A percentile compares a stretch with the other conserved stretches of the same genome.
phyloP scores from a whole-genome alignment of 345 rosid genomes.

The Salix viminalis region DNA sequence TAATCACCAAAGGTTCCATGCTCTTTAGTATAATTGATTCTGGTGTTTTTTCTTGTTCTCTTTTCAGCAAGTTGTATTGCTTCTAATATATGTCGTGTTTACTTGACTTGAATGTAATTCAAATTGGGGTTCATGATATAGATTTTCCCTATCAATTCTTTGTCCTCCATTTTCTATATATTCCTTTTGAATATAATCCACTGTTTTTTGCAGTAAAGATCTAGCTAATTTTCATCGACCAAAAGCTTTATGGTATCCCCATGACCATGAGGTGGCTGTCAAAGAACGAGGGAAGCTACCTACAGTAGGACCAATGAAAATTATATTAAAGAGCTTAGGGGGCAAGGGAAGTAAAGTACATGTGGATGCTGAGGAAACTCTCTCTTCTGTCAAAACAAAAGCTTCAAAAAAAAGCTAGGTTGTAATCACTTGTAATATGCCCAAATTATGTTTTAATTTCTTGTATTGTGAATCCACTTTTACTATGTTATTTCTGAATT shows the following conservation, averaged over 20 bases:
- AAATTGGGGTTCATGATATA: not conserved
- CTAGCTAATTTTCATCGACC: slow-evolving; percentile 93
- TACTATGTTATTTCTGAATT: not conserved
- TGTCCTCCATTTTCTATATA: not conserved
- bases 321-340: slow-evolving; percentile 88
- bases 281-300: slow-evolving; percentile 81
- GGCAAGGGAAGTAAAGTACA: slow-evolving; percentile 94
- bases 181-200: not conserved
- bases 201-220: slow-evolving; percentile 68
- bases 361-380: slow-evolving; percentile 77
- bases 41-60: not conserved
- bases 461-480: not conserved
- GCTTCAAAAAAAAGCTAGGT: slow-evolving; percentile 97
- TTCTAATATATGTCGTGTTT: slow-evolving; percentile 5
- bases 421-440: slow-evolving; percentile 1
- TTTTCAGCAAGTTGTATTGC: not conserved
- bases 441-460: not conserved
- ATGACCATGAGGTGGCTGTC: slow-evolving; percentile 85
- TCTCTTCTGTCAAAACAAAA: slow-evolving; percentile 75
- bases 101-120: not conserved
- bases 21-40: not conserved
- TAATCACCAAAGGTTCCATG: not conserved
- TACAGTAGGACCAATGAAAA: slow-evolving; percentile 75
- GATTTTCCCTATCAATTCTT: not conserved
- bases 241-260: slow-evolving; percentile 92